Percentiles rank a stretch among this genome's conserved stretches.
Conservation (phyloP, 2,329 filamentous ascomycete genomes). For the Colletotrichum sojae region DNA sequence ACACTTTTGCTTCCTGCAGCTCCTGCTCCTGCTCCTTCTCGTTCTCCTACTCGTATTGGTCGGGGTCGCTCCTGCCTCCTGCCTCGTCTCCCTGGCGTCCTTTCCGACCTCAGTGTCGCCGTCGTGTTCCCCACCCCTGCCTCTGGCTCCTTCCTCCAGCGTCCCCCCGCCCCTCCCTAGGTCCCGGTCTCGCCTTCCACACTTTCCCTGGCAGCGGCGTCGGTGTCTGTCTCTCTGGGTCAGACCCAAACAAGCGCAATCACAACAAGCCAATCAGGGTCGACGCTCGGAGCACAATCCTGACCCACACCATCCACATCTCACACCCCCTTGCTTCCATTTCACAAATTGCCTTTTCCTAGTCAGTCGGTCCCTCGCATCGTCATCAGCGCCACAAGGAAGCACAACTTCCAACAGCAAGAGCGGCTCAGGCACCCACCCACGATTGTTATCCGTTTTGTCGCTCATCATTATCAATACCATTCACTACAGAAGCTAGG, state of each 20-base stretch:
- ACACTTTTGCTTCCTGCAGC: no score
- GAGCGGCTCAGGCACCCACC: background rate
- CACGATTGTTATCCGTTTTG: background rate
- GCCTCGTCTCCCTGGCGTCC: slow-evolving; percentile 16
- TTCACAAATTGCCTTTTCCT: slow-evolving; percentile 41
- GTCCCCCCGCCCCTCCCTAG: background rate
- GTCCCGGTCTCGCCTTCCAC: slow-evolving; percentile 32
- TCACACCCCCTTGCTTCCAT: slow-evolving; percentile 36
- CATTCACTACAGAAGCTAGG: no score
- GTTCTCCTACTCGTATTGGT: no score
- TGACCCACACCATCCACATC: slow-evolving; percentile 30
- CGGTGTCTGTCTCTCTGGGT: slow-evolving; percentile 30
- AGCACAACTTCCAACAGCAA: background rate
- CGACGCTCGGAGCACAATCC: background rate
- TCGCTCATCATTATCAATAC: no score
- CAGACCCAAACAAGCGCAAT: slow-evolving; percentile 37
- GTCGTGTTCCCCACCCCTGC: slow-evolving; percentile 15
- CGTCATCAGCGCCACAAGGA: slow-evolving; percentile 15
- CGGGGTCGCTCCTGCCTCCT: no score
- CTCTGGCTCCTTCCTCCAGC: slow-evolving; percentile 21
- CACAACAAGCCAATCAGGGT: slow-evolving; percentile 16
- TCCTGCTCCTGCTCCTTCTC: no score
- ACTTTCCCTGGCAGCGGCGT: slow-evolving; percentile 31
- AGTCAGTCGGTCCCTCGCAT: slow-evolving; percentile 38
- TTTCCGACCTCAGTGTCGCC: background rate